Evolutionary conservation across 805 yeast genomes (phyloP).

Genomic region (Blastobotrys attinorum): DNA sequence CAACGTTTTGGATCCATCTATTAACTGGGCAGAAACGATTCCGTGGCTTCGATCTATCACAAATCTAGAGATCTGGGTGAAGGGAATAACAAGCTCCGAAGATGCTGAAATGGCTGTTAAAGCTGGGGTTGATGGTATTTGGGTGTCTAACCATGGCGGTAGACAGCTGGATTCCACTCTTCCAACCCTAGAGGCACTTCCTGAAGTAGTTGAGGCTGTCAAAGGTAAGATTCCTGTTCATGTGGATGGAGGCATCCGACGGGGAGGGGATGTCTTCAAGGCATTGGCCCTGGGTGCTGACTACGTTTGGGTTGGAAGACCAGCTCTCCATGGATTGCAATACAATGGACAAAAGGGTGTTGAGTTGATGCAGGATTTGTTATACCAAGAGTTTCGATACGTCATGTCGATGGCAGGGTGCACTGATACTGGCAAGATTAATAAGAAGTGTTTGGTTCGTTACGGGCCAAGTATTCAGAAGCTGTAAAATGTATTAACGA

Average conservation of each 20-base stretch:
- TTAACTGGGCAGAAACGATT: conserved; percentile 27
- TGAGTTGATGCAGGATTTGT: conserved; percentile 22
- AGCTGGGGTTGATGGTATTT: conserved; percentile 55
- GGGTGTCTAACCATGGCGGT: conserved; percentile 71
- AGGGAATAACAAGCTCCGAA: conserved; percentile 61
- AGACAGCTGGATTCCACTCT: conserved; percentile 58
- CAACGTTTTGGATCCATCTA: conserved; percentile 24
- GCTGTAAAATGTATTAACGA: neutral
- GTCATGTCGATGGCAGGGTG: conserved; percentile 23
- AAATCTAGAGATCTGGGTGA: conserved; percentile 41
- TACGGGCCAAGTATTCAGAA: conserved; percentile 1
- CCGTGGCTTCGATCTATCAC: conserved; percentile 30
- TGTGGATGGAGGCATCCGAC: conserved; percentile 62
- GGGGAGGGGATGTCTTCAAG: conserved; percentile 60
- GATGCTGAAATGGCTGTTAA: conserved; percentile 46
- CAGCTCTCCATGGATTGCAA: conserved; percentile 57
- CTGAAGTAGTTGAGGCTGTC: conserved; percentile 33
- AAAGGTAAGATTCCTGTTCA: conserved; percentile 45
- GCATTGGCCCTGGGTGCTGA: conserved; percentile 66
- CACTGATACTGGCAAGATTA: neutral
- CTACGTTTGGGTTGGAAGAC: conserved; percentile 59
- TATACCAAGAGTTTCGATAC: conserved; percentile 19
- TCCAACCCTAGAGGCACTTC: conserved; percentile 58
- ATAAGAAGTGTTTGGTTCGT: conserved; percentile 1
- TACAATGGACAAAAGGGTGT: conserved; percentile 67